A percentile compares a stretch with the other conserved stretches of the same genome.
These are phyloP conservation scores for Chaetomium cochliodes DNA, from an alignment of 495 filamentous ascomycete species.

Conservation along the genomic window DNA sequence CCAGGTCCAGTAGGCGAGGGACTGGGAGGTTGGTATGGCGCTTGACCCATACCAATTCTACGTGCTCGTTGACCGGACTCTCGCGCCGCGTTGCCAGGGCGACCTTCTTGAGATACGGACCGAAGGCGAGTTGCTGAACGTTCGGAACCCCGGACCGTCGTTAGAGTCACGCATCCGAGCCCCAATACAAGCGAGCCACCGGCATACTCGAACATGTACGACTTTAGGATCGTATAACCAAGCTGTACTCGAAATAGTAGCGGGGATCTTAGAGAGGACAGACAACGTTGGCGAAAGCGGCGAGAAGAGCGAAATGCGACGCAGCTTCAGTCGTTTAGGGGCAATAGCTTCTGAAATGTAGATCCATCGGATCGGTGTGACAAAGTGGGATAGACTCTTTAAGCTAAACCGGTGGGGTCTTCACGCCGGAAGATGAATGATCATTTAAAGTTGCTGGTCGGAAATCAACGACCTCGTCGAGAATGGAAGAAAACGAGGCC, in stretches of 20 bases:
- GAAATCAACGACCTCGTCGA: slow-evolving; percentile 1
- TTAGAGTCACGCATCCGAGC: background rate
- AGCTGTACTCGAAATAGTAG: background rate
- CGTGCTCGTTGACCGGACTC: slow-evolving; percentile 6
- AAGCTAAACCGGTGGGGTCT: background rate
- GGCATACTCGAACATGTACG: background rate
- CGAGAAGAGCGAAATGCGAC: background rate
- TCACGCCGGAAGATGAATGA: background rate
- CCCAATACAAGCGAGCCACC: background rate
- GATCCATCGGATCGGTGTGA: background rate
- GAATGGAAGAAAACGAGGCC: slow-evolving; percentile 2
- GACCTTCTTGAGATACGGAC: background rate
- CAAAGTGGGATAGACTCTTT: background rate
- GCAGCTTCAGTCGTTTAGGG: background rate
- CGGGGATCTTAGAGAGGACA: background rate
- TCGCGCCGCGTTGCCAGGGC: background rate
- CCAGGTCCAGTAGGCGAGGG: background rate
- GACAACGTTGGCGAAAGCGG: background rate
- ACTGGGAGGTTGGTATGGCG: background rate
- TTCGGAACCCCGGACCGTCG: background rate
- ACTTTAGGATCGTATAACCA: background rate
- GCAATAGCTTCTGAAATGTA: background rate
- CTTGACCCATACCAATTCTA: background rate
- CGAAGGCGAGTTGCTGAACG: slow-evolving; percentile 4
- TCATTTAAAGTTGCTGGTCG: background rate